Percentiles rank a stretch among this genome's conserved stretches.
Evolutionary conservation across 371 early-diverging fungal species (phyloP).

Genomic region (Zopfochytrium polystomum): DNA sequence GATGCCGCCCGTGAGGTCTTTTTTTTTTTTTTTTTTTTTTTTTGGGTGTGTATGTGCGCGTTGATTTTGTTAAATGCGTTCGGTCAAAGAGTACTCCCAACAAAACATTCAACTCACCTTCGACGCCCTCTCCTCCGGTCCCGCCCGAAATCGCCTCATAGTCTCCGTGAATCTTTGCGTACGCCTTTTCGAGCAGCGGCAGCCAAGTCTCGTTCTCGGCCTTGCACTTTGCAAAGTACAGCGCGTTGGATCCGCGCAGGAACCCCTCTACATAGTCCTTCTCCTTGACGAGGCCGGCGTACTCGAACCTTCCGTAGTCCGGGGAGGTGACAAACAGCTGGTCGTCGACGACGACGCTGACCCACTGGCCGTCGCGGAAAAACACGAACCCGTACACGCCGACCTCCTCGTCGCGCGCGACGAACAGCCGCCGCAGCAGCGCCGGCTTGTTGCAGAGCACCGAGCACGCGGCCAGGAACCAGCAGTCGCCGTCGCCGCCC

Average conservation of each 20-base stretch:
- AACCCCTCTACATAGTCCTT: constrained; percentile 10
- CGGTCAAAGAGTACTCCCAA: too few species aligned
- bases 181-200: constrained; percentile 41
- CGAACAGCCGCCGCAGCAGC: constrained; percentile 27
- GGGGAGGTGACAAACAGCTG: constrained; percentile 21
- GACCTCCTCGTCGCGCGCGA: constrained; percentile 43
- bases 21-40: constrained; percentile 29
- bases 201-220: constrained; percentile 39
- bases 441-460: constrained; percentile 20
- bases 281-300: neutral
- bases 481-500: constrained; percentile 32
- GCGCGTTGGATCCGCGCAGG: constrained; percentile 17
- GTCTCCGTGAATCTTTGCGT: constrained; percentile 36
- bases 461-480: constrained; percentile 34
- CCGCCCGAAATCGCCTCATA: constrained; percentile 33
- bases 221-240: constrained; percentile 20
- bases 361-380: constrained; percentile 44
- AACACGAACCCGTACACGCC: constrained; percentile 52
- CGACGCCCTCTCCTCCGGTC: too few species aligned
- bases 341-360: constrained; percentile 38
- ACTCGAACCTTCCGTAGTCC: too few species aligned
- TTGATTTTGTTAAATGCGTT: too few species aligned
- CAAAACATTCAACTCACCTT: too few species aligned
- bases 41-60: too few species aligned
- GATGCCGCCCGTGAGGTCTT: constrained; percentile 43